A percentile compares a stretch with the other conserved stretches of the same genome.
Evolutionary conservation across 805 yeast genomes (phyloP).

Genomic region (Hanseniaspora mollemarum): DNA sequence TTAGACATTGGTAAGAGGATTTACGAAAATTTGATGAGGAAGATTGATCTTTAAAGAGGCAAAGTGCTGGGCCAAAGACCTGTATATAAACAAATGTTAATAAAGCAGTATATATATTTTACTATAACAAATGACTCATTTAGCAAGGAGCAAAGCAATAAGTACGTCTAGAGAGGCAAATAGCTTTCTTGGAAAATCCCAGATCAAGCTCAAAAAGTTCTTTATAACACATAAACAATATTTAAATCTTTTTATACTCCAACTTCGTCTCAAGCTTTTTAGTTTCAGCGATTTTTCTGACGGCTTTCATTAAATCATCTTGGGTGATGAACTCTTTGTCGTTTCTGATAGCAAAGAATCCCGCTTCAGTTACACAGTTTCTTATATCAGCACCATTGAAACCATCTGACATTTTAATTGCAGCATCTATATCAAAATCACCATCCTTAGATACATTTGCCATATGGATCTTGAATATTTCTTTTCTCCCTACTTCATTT

Average conservation of each 20-base stretch:
- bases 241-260: conserved; percentile 81
- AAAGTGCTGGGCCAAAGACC: conserved; percentile 17
- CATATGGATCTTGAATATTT: conserved; percentile 87
- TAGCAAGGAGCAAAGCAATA: no score
- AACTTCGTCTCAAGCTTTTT: conserved; percentile 94
- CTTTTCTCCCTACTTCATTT: conserved; percentile 88
- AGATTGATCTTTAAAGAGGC: conserved; percentile 19
- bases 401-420: conserved; percentile 97
- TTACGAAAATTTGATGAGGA: conserved; percentile 29
- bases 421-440: conserved; percentile 92
- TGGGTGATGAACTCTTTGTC: conserved; percentile 92
- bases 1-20: conserved; percentile 37
- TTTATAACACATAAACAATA: not conserved
- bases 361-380: conserved; percentile 96
- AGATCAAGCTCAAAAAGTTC: not conserved
- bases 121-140: no score
- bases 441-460: conserved; percentile 78
- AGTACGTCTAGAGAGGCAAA: no score
- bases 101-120: no score
- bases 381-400: conserved; percentile 98
- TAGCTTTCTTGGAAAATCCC: no score
- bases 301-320: conserved; percentile 94
- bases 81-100: not conserved
- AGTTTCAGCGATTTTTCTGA: conserved; percentile 89
- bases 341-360: conserved; percentile 94